phyloP scores from a whole-genome alignment of 306 rosid species.

The Lathyrus sativus region DNA sequence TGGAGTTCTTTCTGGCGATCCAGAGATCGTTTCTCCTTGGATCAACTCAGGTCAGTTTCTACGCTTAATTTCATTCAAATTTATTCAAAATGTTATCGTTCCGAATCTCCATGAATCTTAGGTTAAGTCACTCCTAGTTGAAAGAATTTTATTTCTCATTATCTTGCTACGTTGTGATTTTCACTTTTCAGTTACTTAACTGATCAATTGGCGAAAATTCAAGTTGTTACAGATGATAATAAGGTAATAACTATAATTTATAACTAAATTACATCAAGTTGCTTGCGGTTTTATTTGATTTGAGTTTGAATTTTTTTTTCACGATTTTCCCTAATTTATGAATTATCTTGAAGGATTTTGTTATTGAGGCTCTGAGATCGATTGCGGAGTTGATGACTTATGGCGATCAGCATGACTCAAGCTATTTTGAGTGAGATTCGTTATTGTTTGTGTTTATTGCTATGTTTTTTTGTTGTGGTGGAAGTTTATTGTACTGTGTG shows the following conservation, averaged over 20 bases:
- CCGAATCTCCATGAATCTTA: not conserved
- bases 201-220: slow-evolving; percentile 73
- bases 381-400: slow-evolving; percentile 91
- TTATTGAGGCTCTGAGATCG: slow-evolving; percentile 88
- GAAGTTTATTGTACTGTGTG: slow-evolving; percentile 28
- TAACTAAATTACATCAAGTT: slow-evolving; percentile 5
- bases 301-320: not conserved
- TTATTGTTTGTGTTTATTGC: slow-evolving; percentile 28
- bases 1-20: slow-evolving; percentile 90
- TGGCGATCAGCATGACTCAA: slow-evolving; percentile 84
- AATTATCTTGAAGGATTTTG: slow-evolving; percentile 67
- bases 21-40: slow-evolving; percentile 84
- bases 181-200: slow-evolving; percentile 69
- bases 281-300: slow-evolving; percentile 28
- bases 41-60: slow-evolving; percentile 70
- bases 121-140: slow-evolving; percentile 3
- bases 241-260: slow-evolving; percentile 52
- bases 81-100: not conserved
- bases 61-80: slow-evolving; percentile 20
- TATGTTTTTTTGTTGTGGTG: slow-evolving; percentile 25
- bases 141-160: not conserved
- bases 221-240: slow-evolving; percentile 78
- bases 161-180: slow-evolving; percentile 9
- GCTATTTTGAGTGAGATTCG: slow-evolving; percentile 84
- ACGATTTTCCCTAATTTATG: slow-evolving; percentile 22